Conservation (phyloP, 2,329 filamentous ascomycete genomes). For the Calonectria henricotiae region DNA sequence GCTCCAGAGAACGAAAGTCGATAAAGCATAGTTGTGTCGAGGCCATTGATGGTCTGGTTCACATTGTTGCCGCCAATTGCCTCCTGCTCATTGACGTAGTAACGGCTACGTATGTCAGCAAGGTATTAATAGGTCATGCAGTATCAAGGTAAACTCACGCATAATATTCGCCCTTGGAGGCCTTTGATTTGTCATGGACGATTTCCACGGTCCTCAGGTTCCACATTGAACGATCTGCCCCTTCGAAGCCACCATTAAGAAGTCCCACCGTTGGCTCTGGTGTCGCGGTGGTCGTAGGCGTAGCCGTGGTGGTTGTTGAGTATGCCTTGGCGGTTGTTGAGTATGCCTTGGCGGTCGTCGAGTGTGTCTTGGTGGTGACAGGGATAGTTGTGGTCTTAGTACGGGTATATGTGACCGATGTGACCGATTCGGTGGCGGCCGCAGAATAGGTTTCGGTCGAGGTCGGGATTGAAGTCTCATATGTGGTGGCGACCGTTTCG, state of each 20-base stretch:
- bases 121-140: background rate
- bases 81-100: background rate
- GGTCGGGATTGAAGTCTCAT: background rate
- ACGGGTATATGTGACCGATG: background rate
- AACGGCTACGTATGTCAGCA: conserved; percentile 27
- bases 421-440: background rate
- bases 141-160: conserved; percentile 14
- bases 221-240: conserved; percentile 20
- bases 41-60: conserved; percentile 36
- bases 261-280: background rate
- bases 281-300: conserved; percentile 4
- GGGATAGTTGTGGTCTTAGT: background rate
- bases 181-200: conserved; percentile 5
- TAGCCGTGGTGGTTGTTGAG: background rate
- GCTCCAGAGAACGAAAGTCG: conserved; percentile 21
- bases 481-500: background rate
- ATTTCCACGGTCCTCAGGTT: conserved; percentile 14
- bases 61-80: conserved; percentile 30
- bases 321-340: background rate
- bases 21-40: conserved; percentile 20
- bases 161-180: conserved; percentile 27
- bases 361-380: background rate
- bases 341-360: background rate
- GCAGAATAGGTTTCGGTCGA: background rate
- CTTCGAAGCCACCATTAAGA: conserved; percentile 30